Conservation (phyloP, 805 yeast genomes). For the Wickerhamomyces silvicola region DNA sequence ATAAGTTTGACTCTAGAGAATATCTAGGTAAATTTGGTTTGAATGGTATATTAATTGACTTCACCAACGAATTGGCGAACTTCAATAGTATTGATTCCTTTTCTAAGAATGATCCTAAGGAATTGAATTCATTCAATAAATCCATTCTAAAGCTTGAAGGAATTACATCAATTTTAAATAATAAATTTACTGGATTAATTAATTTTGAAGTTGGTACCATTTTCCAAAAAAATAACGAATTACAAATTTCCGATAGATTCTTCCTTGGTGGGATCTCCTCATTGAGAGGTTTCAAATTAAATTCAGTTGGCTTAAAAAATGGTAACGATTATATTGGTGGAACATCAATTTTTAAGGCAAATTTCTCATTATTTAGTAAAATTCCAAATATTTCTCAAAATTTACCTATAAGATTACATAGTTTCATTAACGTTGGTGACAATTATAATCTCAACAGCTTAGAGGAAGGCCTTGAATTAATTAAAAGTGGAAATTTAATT, state of each 20-base stretch:
- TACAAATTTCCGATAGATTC: constrained; percentile 67
- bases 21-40: constrained; percentile 37
- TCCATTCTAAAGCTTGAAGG: constrained; percentile 16
- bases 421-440: constrained; percentile 55
- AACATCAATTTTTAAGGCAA: constrained; percentile 40
- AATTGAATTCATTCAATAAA: constrained; percentile 21
- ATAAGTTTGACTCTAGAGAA: constrained; percentile 37
- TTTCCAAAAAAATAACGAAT: constrained; percentile 25
- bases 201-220: constrained; percentile 47
- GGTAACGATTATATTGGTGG: constrained; percentile 52
- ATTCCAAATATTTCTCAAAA: constrained; percentile 41
- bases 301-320: constrained; percentile 48
- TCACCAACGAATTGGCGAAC: constrained; percentile 38
- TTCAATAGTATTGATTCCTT: constrained; percentile 24
- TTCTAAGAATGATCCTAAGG: constrained; percentile 25
- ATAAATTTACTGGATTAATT: constrained; percentile 41
- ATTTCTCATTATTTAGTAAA: constrained; percentile 44
- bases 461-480: constrained; percentile 13
- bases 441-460: constrained; percentile 22
- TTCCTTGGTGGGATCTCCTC: constrained; percentile 63
- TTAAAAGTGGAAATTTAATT: constrained; percentile 17
- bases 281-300: constrained; percentile 57
- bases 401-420: constrained; percentile 53
- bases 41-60: constrained; percentile 34
- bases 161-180: constrained; percentile 35